phyloP scores from a whole-genome alignment of 805 yeast genomes.

The Myxozyma kluyveri region DNA sequence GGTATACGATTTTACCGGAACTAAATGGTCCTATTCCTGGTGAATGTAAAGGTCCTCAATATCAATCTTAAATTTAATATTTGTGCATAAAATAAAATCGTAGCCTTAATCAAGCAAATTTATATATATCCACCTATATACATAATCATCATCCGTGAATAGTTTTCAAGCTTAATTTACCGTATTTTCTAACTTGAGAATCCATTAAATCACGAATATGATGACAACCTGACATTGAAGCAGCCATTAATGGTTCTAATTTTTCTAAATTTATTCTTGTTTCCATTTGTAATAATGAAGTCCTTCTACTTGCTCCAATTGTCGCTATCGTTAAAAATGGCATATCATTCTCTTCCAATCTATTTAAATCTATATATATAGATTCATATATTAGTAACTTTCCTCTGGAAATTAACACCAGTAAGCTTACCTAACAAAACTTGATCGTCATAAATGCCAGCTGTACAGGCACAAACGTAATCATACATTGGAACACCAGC shows the following conservation, averaged over 20 bases:
- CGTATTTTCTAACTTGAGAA: constrained; percentile 72
- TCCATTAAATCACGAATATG: constrained; percentile 83
- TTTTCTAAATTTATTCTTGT: constrained; percentile 81
- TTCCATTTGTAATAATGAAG: constrained; percentile 73
- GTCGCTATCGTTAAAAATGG: constrained; percentile 79
- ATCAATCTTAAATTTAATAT: background rate
- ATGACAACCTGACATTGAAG: constrained; percentile 86
- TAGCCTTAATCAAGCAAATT: no score
- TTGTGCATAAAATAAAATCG: no score
- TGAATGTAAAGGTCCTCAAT: constrained; percentile 41
- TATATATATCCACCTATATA: background rate
- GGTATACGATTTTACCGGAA: constrained; percentile 49
- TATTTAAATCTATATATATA: constrained; percentile 58
- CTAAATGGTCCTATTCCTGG: constrained; percentile 51
- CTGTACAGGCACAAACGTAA: constrained; percentile 74
- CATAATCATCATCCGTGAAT: background rate
- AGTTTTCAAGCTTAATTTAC: constrained; percentile 51
- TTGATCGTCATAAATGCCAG: constrained; percentile 73
- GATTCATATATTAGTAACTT: background rate
- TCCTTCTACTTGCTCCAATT: constrained; percentile 75
- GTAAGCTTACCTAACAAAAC: constrained; percentile 52
- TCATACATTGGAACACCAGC: constrained; percentile 95
- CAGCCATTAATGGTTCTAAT: constrained; percentile 68
- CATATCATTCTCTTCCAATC: constrained; percentile 79
- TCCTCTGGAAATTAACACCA: background rate